phyloP scores from a whole-genome alignment of 306 rosid species.

The Quercus rubra region DNA sequence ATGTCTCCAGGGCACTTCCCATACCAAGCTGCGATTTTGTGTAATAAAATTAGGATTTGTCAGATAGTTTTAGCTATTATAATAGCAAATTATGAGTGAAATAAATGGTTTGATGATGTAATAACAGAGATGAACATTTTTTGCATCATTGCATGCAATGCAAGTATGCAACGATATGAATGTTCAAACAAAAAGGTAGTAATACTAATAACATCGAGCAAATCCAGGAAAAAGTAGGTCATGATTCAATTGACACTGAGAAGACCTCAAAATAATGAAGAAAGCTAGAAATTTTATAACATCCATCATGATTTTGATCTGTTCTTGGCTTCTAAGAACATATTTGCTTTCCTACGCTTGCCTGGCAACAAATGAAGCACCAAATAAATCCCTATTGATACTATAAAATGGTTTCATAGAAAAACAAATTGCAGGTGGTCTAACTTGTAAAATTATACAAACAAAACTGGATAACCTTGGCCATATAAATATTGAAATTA shows the following conservation, averaged over 20 bases:
- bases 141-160: not conserved
- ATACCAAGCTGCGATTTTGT: conserved; percentile 73
- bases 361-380: too few species aligned
- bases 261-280: not conserved
- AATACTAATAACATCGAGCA: not conserved
- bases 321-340: not conserved
- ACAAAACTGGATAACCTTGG: not conserved
- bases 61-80: too few species aligned
- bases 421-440: too few species aligned
- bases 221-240: not conserved
- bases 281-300: not conserved
- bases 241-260: not conserved
- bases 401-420: too few species aligned
- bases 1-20: conserved; percentile 96
- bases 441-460: not conserved
- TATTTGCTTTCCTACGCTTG: not conserved
- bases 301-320: not conserved
- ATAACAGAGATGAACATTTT: not conserved
- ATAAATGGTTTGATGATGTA: not conserved
- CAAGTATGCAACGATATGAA: not conserved
- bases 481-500: not conserved
- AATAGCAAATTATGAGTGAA: not conserved
- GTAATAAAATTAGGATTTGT: not conserved
- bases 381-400: too few species aligned
- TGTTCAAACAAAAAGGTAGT: not conserved